Conservation (phyloP, 768 basidiomycete genomes). For the Pseudohyphozyma bogoriensis region DNA sequence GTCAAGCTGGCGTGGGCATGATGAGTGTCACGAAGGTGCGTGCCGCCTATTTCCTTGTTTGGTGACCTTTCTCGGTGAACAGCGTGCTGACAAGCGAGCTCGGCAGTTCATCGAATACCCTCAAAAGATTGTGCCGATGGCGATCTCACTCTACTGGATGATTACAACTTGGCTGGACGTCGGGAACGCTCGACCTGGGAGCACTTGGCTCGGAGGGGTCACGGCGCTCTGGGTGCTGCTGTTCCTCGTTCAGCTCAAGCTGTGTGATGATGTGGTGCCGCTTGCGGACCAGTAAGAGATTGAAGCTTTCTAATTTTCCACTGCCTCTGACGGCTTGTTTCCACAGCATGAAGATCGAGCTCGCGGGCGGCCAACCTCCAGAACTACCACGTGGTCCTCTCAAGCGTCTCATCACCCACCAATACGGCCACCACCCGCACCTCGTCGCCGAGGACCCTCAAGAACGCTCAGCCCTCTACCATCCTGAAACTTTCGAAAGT, state of each 20-base stretch:
- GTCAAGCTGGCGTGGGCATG: not conserved
- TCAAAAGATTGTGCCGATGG: conserved; percentile 16
- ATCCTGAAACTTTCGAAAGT: too few relatives aligned
- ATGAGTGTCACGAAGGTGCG: not conserved
- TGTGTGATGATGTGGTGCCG: conserved; percentile 4
- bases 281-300: conserved; percentile 2
- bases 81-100: not conserved
- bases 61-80: not conserved
- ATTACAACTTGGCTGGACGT: conserved; percentile 10
- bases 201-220: conserved; percentile 12
- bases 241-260: conserved; percentile 10
- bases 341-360: too few relatives aligned
- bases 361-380: too few relatives aligned
- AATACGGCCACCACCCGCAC: too few relatives aligned
- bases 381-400: too few relatives aligned
- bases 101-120: not conserved
- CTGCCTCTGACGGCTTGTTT: too few relatives aligned
- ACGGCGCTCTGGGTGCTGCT: conserved; percentile 5
- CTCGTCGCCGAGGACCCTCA: too few relatives aligned
- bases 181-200: not conserved
- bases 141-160: conserved; percentile 15
- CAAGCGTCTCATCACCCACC: too few relatives aligned
- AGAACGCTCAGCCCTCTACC: too few relatives aligned
- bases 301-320: too few relatives aligned
- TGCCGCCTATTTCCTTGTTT: not conserved